These are phyloP conservation scores for Mycena alexandri DNA, from an alignment of 768 basidiomycete genomes.

Conservation along the genomic window DNA sequence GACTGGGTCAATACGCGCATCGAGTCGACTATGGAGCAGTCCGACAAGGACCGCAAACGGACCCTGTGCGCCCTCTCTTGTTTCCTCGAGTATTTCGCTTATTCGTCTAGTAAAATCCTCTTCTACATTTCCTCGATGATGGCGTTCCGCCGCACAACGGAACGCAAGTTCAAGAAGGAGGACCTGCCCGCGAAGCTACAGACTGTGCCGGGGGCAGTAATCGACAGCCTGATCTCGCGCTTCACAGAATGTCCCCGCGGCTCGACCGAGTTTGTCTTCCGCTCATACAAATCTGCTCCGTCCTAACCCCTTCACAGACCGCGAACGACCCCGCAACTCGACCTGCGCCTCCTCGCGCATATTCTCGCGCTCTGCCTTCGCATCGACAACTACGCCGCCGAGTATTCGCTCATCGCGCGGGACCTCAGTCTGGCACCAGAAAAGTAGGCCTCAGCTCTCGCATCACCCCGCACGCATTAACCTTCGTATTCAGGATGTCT, in stretches of 20 bases:
- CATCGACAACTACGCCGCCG: conserved; percentile 81
- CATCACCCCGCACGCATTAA: neutral
- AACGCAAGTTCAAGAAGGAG: conserved; percentile 59
- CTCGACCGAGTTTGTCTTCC: conserved; percentile 66
- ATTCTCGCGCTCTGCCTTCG: conserved; percentile 86
- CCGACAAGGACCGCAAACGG: conserved; percentile 68
- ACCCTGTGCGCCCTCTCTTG: conserved; percentile 61
- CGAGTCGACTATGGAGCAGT: conserved; percentile 52
- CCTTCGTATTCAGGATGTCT: conserved; percentile 47
- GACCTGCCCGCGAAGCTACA: conserved; percentile 68
- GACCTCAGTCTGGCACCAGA: conserved; percentile 77
- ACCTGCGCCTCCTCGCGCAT: conserved; percentile 80
- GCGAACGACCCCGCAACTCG: conserved; percentile 74
- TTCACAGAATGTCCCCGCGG: conserved; percentile 85
- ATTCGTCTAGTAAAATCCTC: conserved; percentile 71
- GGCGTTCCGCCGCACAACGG: conserved; percentile 66
- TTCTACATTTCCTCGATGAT: conserved; percentile 89
- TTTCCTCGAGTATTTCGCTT: neutral
- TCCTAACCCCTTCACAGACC: conserved; percentile 46
- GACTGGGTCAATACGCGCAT: conserved; percentile 82
- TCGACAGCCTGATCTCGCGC: conserved; percentile 80
- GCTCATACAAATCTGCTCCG: neutral
- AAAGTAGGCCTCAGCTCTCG: conserved; percentile 65
- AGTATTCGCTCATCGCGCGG: conserved; percentile 74
- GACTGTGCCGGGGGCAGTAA: conserved; percentile 69